A percentile compares a stretch with the other conserved stretches of the same genome.
Evolutionary conservation across 2,329 filamentous ascomycete genomes (phyloP).

Genomic region (Phaeosphaeriaceae sp.): DNA sequence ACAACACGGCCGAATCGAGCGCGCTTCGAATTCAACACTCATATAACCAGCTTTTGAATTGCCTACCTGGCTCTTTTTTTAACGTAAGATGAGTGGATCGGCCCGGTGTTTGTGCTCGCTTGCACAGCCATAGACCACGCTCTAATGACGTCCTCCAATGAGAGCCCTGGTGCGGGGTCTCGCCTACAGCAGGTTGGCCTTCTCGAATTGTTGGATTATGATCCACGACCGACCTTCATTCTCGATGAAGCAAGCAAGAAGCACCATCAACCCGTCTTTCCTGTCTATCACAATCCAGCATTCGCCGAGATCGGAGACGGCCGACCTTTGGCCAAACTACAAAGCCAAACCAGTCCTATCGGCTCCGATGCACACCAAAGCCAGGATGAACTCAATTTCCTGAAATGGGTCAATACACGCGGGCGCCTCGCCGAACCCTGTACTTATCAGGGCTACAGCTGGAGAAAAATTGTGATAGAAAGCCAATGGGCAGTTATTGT

Average conservation of each 20-base stretch:
- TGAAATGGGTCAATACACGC: background rate
- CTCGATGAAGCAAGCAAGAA: background rate
- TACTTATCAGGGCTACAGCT: constrained; percentile 12
- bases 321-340: constrained; percentile 14
- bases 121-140: background rate
- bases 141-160: background rate
- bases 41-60: no score
- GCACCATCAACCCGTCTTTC: constrained; percentile 17
- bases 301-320: constrained; percentile 16
- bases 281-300: constrained; percentile 32
- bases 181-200: constrained; percentile 6
- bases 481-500: constrained; percentile 32
- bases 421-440: background rate
- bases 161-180: background rate
- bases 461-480: constrained; percentile 22
- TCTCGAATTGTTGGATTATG: constrained; percentile 27
- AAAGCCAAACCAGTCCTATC: background rate
- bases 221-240: constrained; percentile 19
- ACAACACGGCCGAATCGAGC: background rate
- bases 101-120: background rate
- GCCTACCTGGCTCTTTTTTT: no score
- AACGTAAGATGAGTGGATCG: background rate
- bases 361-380: background rate
- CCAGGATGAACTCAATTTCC: background rate
- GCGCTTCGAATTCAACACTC: no score